These are phyloP conservation scores for Quercus agrifolia DNA, from an alignment of 306 rosid species.

Conservation along the genomic window DNA sequence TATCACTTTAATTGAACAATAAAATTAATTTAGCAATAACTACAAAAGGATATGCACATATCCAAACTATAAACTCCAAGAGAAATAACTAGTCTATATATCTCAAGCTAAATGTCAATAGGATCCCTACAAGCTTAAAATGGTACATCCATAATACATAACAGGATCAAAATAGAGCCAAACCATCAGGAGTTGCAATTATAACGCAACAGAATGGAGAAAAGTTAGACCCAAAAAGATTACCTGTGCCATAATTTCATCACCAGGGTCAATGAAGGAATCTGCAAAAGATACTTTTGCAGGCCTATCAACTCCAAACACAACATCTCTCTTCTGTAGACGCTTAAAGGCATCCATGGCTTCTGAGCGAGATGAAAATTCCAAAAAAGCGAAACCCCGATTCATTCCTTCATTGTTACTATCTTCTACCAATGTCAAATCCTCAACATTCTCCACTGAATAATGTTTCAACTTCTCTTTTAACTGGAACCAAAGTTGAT, in stretches of 20 bases:
- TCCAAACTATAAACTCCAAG: not conserved
- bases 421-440: constrained; percentile 86
- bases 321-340: constrained; percentile 86
- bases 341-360: constrained; percentile 99
- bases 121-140: constrained; percentile 7
- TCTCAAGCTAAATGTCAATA: not conserved
- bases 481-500: constrained; percentile 57
- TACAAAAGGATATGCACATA: not conserved
- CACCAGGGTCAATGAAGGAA: constrained; percentile 96
- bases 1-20: not conserved
- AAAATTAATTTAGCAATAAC: not conserved
- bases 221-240: constrained; percentile 30
- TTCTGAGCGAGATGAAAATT: constrained; percentile 89
- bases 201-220: constrained; percentile 4
- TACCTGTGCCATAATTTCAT: constrained; percentile 99
- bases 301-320: constrained; percentile 96
- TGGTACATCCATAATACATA: not conserved
- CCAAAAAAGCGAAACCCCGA: constrained; percentile 95
- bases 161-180: constrained; percentile 8
- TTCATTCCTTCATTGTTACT: constrained; percentile 84
- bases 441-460: constrained; percentile 93
- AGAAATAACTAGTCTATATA: not conserved
- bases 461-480: constrained; percentile 91
- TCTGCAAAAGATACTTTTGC: constrained; percentile 99
- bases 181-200: constrained; percentile 6